Base-by-base conservation (phyloP, 805 yeast genomes). In the Starmerella floricola region DNA sequence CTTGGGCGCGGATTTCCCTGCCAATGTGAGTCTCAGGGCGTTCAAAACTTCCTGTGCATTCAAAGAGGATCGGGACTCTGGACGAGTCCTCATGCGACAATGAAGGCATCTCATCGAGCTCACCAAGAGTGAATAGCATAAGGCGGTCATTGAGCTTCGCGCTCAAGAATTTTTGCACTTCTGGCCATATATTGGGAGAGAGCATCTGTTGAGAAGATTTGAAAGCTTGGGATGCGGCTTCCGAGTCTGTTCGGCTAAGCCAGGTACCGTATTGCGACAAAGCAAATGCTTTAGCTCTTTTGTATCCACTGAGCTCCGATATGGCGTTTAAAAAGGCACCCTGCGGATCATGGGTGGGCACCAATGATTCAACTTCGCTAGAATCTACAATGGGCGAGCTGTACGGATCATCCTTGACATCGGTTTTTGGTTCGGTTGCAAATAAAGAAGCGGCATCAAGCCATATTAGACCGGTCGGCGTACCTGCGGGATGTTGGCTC, bases 361-460 rank as follows among this genome's bases (percentile, higher is more conserved):
- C n/a, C n/a, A n/a, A n/a, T n/a, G n/a, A n/a, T n/a, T n/a, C n/a
- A n/a, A n/a, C n/a, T n/a, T n/a, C n/a, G n/a, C n/a, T n/a, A n/a
- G n/a, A n/a, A n/a, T n/a, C n/a, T n/a, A n/a, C 36, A n/a, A 12
- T 21, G n/a, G n/a, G 18, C 11, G 28, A 12, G 8, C n/a, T 26
- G 23, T 40, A 45, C 1, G 43, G 38, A 33, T 48, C 51, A 6
- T 32, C 37, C 12, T 24, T 21, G 2, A 28, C 40, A 8, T 26
- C 29, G 6, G 18, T 3, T 8, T 29, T 26, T 17, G 43, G 44
- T 6, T 31, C 36, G 2, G 42, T 16, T 2, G 62, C 67, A 39
- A 76, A 60, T 15, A 79, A 56, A 43, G 78, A 36, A 6, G 56
- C 56, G 2, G 52, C 54, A 17, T 45, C 51, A 27, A 52, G 51